Percentiles rank a stretch among this genome's conserved stretches.
These are phyloP conservation scores for Rhodotorula sp. DNA, from an alignment of 1,284 basidiomycete genomes.

Conservation along the genomic window DNA sequence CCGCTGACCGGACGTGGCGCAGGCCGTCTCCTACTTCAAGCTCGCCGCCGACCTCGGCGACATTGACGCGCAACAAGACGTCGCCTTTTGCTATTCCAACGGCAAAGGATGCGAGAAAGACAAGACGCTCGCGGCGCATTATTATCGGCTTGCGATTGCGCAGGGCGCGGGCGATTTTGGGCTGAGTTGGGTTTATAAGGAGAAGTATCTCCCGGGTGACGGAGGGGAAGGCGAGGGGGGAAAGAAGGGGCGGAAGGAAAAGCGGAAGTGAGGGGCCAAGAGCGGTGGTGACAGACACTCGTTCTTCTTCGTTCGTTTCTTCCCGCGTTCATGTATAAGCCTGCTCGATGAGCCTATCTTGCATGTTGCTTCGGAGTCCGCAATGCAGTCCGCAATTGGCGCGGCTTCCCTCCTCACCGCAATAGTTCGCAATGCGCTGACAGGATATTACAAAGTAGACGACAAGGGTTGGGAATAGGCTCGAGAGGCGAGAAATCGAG, in stretches of 20 bases:
- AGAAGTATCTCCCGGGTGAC: constrained; percentile 9
- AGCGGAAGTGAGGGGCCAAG: neutral
- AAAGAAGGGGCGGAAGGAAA: neutral
- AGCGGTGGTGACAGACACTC: neutral
- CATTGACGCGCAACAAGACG: constrained; percentile 74
- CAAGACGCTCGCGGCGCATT: constrained; percentile 72
- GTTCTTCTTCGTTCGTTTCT: no score
- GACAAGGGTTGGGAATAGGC: neutral
- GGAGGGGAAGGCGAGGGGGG: neutral
- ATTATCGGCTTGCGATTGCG: constrained; percentile 79
- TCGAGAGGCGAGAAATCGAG: neutral
- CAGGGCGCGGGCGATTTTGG: constrained; percentile 78
- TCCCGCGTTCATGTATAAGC: no score
- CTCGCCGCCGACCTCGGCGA: constrained; percentile 81
- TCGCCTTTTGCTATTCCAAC: constrained; percentile 78
- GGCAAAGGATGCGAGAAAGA: constrained; percentile 88
- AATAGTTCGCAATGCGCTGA: no score
- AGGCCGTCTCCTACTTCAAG: constrained; percentile 61
- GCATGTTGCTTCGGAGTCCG: no score
- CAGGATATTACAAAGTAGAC: neutral
- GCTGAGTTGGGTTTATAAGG: constrained; percentile 80
- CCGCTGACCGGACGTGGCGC: neutral
- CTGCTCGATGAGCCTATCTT: no score
- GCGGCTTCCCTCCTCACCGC: no score
- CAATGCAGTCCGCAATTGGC: no score